Conservation (phyloP, 1,284 basidiomycete genomes). For the Cutaneotrichosporon sp. region DNA sequence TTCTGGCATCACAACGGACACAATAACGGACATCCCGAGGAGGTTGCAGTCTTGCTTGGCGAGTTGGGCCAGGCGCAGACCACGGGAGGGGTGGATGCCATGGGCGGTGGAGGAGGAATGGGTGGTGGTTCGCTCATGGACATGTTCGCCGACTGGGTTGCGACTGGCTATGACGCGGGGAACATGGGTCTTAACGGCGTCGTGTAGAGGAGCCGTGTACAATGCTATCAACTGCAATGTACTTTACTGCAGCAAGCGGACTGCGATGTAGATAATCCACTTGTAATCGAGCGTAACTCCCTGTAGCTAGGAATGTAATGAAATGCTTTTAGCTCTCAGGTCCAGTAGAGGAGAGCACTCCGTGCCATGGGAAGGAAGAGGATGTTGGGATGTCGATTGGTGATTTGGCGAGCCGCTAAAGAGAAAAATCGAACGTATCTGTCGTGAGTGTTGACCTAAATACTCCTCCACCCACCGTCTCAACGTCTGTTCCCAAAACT, state of each 20-base stretch:
- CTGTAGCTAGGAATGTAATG: too few species aligned
- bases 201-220: neutral
- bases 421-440: too few species aligned
- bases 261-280: neutral
- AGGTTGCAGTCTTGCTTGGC: slow-evolving; percentile 17
- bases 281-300: neutral
- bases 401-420: too few species aligned
- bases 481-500: too few species aligned
- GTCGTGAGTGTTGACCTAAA: too few species aligned
- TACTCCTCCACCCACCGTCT: too few species aligned
- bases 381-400: too few species aligned
- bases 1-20: slow-evolving; percentile 6
- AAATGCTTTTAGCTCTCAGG: too few species aligned
- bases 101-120: too few species aligned
- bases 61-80: slow-evolving; percentile 13
- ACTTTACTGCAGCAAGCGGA: too few species aligned
- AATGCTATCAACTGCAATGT: neutral
- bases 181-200: slow-evolving; percentile 3
- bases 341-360: too few species aligned
- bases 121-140: slow-evolving; percentile 9
- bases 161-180: slow-evolving; percentile 19
- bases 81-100: slow-evolving; percentile 1
- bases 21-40: slow-evolving; percentile 13
- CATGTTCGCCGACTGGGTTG: slow-evolving; percentile 22
- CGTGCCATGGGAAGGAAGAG: too few species aligned